Evolutionary conservation across 768 basidiomycete genomes (phyloP).

Genomic region (Leucosporidium scottii): DNA sequence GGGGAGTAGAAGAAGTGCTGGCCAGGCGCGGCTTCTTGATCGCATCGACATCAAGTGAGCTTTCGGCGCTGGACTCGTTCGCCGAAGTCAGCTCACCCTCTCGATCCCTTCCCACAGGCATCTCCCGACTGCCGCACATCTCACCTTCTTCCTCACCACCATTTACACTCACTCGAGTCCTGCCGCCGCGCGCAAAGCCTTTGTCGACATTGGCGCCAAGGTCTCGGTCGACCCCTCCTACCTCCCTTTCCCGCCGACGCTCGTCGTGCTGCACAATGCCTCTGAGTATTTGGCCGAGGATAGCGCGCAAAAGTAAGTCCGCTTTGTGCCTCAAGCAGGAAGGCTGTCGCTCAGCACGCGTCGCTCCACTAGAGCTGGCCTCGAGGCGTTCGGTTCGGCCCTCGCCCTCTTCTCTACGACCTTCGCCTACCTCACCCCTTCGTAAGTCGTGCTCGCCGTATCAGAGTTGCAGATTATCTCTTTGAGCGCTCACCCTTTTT

Average conservation of each 20-base stretch:
- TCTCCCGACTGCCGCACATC: conserved; percentile 18
- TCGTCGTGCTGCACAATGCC: conserved; percentile 20
- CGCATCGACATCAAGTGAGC: conserved; percentile 20
- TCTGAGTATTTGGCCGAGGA: conserved; percentile 16
- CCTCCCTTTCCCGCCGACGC: conserved; percentile 16
- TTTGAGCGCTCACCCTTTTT: background rate
- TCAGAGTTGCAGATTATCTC: too few relatives aligned
- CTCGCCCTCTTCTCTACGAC: conserved; percentile 20
- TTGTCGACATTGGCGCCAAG: background rate
- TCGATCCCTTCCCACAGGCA: background rate
- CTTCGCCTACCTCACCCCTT: background rate
- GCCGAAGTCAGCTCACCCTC: too few relatives aligned
- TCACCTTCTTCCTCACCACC: conserved; percentile 21
- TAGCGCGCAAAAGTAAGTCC: background rate
- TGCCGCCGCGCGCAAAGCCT: background rate
- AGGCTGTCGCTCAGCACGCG: background rate
- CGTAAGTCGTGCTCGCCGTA: background rate
- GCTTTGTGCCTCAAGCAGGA: too few relatives aligned
- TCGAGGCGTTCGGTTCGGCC: conserved; percentile 16
- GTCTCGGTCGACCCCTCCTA: conserved; percentile 13
- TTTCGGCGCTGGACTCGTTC: background rate
- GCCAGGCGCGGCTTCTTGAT: background rate
- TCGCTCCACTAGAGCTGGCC: background rate
- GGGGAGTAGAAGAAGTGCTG: background rate
- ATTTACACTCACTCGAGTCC: conserved; percentile 2